Percentiles rank a stretch among this genome's conserved stretches.
Evolutionary conservation across 2,329 filamentous ascomycete species (phyloP).

Genomic region (Hortaea werneckii): DNA sequence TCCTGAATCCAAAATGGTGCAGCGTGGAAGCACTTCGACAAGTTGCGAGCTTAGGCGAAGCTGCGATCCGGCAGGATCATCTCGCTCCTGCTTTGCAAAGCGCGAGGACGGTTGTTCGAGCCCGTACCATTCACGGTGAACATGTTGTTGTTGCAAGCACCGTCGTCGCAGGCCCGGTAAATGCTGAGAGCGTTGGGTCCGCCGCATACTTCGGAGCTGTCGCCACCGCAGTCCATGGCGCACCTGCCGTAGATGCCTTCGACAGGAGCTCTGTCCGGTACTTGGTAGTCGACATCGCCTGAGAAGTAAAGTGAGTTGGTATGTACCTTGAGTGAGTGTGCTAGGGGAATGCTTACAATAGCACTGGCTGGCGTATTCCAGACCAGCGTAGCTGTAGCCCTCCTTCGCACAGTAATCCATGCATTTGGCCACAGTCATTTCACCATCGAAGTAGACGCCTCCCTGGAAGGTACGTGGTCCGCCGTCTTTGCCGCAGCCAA

Average conservation of each 20-base stretch:
- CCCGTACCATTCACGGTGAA: constrained; percentile 7
- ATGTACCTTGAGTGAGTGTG: no score
- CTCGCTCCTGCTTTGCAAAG: no score
- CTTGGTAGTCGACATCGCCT: neutral
- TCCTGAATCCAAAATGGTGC: no score
- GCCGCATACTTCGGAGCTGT: constrained; percentile 31
- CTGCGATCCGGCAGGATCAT: no score
- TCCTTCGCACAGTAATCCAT: constrained; percentile 41
- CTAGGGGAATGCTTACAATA: constrained; percentile 1
- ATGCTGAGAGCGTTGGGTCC: constrained; percentile 27
- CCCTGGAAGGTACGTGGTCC: constrained; percentile 28
- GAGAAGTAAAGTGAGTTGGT: no score
- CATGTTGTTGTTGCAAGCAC: constrained; percentile 15
- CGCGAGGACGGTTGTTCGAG: neutral
- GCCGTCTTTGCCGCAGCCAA: constrained; percentile 46
- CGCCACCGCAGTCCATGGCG: constrained; percentile 43
- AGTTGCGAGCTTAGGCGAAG: no score
- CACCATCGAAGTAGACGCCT: constrained; percentile 8
- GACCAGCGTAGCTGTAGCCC: constrained; percentile 45
- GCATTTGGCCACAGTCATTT: constrained; percentile 49
- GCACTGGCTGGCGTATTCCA: constrained; percentile 37
- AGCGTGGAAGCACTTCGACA: no score
- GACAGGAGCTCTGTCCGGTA: constrained; percentile 16
- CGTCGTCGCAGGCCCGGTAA: constrained; percentile 27
- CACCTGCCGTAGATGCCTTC: constrained; percentile 46